Percentiles rank a stretch among this genome's conserved stretches.
Evolutionary conservation across 176 grass and related monocot genomes (phyloP).

Genomic region (Oryza meyeriana): DNA sequence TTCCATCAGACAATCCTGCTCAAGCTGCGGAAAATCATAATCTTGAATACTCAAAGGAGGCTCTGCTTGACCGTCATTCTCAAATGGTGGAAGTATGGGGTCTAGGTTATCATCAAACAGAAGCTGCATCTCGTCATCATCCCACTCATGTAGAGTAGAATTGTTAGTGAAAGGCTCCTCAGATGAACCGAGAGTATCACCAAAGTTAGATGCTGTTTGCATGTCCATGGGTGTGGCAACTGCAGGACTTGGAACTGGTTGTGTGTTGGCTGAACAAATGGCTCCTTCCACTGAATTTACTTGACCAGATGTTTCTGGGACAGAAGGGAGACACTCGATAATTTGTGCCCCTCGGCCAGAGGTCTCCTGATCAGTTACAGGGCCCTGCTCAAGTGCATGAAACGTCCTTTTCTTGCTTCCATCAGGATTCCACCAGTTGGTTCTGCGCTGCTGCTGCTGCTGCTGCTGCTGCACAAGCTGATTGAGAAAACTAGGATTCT

Average conservation of each 20-base stretch:
- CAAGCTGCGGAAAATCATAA: conserved; percentile 28
- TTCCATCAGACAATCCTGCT: conserved; percentile 45
- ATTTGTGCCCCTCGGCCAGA: conserved; percentile 31
- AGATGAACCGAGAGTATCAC: conserved; percentile 12
- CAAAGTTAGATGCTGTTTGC: conserved; percentile 20
- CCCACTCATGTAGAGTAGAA: conserved; percentile 27
- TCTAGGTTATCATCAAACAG: conserved; percentile 20
- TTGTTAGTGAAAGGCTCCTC: conserved; percentile 16
- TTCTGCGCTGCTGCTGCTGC: conserved; percentile 37
- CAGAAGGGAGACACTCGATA: conserved; percentile 39
- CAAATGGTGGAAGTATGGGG: conserved; percentile 7
- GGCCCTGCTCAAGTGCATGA: conserved; percentile 43
- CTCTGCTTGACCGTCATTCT: conserved; percentile 3
- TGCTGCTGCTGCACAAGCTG: conserved; percentile 57
- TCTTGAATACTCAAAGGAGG: conserved; percentile 40
- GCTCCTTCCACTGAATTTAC: conserved; percentile 16
- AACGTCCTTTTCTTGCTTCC: conserved; percentile 61
- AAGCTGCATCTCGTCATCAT: conserved; percentile 18
- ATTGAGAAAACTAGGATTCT: conserved; percentile 56
- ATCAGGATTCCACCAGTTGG: conserved; percentile 42
- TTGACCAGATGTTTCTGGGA: conserved; percentile 39
- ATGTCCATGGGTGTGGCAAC: conserved; percentile 33
- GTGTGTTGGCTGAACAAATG: background rate
- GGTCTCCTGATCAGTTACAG: conserved; percentile 36
- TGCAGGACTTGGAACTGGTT: conserved; percentile 34